Base-by-base conservation (phyloP, 768 basidiomycete genomes). In the Trametes maxima region DNA sequence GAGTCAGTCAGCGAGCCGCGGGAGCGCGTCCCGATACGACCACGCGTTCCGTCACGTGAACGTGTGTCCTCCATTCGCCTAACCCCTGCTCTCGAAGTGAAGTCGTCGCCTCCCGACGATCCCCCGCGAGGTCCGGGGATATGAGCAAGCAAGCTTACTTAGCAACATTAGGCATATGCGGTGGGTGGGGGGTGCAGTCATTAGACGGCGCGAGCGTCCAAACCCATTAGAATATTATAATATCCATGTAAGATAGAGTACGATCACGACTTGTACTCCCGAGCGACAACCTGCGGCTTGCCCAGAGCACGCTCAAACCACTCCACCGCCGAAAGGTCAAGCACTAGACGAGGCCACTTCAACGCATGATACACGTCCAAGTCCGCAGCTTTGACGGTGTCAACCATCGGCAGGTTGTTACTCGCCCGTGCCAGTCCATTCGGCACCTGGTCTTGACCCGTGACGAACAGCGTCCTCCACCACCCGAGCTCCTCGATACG, bases 301-400 rank as follows among this genome's bases (percentile, higher is more conserved):
- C 80, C 78, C 28, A 92, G 77, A 45, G 78, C 82, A 65, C 79
- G 78, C 73, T 92, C 90, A 46, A 94, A 82, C 67, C 80, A 83
- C 39, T 94, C 87, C n/a, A 95, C 86, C 2, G 94, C 93, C 55
- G 85, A 82, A 61, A 89, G 69, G 69, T 98, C 95, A 71, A 98
- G 69, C 37, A 97, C 79, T 33, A 95, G 75, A 68, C 90, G 85
- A 59, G 86, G 85, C 86, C 93, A 93, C 74, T 86, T 90, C 69
- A 98, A 74, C 43, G 92, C 72, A 69, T 96, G 90, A 75, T 92
- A 95, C 16, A 96, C 87, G 21, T 80, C 85, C 57, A 93, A 76
- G 48, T 92, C 83, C 40, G 85, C 77, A 17, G 85, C 85, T 2
- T 84, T 85, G 40, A 80, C 79, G 47, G 89, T 76, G 47, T 86